A percentile compares a stretch with the other conserved stretches of the same genome.
These are phyloP conservation scores for Ceratopteris richardii DNA, from an alignment of 75 land plant species.

Conservation along the genomic window DNA sequence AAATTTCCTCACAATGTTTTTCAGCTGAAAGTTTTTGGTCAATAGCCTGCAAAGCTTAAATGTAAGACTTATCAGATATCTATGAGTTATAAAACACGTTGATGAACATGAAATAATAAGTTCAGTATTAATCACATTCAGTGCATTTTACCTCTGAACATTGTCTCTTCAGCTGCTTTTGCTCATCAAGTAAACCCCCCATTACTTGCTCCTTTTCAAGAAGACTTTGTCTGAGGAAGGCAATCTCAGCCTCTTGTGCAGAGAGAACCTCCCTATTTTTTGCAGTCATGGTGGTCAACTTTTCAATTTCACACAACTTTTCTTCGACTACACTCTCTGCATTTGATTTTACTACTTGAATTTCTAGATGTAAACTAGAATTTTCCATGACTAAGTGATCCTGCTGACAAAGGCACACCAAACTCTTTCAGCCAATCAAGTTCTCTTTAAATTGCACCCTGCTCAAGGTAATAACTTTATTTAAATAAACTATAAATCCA, in stretches of 20 bases:
- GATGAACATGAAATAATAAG: no score
- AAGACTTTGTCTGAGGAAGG: constrained; percentile 16
- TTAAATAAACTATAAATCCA: no score
- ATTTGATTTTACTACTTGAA: constrained; percentile 21
- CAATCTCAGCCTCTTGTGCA: constrained; percentile 22
- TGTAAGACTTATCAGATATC: no score
- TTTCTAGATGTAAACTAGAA: constrained; percentile 37
- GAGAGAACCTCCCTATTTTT: constrained; percentile 19
- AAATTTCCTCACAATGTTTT: constrained; percentile 35
- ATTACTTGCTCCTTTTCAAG: constrained; percentile 39
- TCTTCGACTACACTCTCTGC: constrained; percentile 17
- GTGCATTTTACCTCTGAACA: constrained; percentile 50
- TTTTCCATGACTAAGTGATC: constrained; percentile 30
- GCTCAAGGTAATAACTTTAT: no score
- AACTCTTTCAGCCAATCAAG: no score
- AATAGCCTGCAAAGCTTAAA: constrained; percentile 29
- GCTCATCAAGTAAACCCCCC: constrained; percentile 18
- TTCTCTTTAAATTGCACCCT: no score
- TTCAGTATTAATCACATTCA: no score
- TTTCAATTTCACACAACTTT: constrained; percentile 34
- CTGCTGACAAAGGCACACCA: constrained; percentile 26
- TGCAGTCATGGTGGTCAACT: constrained; percentile 20
- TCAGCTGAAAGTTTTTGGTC: constrained; percentile 36
- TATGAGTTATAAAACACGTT: no score
- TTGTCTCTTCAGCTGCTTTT: constrained; percentile 37